Conservation (phyloP, 768 basidiomycete genomes). For the Erythrobasidium yunnanense region DNA sequence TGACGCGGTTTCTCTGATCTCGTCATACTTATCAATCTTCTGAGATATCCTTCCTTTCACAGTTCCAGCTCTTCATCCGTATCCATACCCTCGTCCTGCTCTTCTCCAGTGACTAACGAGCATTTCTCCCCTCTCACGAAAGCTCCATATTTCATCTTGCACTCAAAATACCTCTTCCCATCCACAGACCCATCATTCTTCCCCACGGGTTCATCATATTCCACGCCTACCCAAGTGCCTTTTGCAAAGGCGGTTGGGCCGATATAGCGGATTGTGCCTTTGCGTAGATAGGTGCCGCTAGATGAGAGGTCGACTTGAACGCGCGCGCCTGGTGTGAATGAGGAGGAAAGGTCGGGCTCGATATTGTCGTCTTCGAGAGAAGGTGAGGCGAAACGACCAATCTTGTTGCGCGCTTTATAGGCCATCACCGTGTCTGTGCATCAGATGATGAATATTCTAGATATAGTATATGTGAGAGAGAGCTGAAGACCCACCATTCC, state of each 20-base stretch:
- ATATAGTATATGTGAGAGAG: neutral
- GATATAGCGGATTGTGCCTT: slow-evolving; percentile 69
- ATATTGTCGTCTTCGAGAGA: slow-evolving; percentile 33
- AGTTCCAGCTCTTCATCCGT: neutral
- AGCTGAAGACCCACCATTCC: slow-evolving; percentile 39
- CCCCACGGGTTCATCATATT: slow-evolving; percentile 66
- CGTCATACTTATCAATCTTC: too few relatives aligned
- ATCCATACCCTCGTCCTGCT: neutral
- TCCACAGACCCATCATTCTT: slow-evolving; percentile 92
- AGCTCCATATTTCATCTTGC: slow-evolving; percentile 65
- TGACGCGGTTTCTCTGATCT: too few relatives aligned
- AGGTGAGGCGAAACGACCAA: slow-evolving; percentile 65
- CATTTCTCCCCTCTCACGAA: slow-evolving; percentile 57
- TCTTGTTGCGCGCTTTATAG: slow-evolving; percentile 72
- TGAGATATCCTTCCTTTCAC: too few relatives aligned
- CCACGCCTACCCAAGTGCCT: slow-evolving; percentile 80
- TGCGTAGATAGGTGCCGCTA: neutral
- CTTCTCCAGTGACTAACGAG: slow-evolving; percentile 1
- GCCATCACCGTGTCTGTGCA: slow-evolving; percentile 69
- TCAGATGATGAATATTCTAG: neutral
- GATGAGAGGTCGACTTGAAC: neutral
- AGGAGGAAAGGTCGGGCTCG: neutral
- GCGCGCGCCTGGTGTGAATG: neutral
- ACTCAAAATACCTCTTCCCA: slow-evolving; percentile 63
- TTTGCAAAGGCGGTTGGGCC: slow-evolving; percentile 70